Conservation (phyloP, 805 yeast genomes). For the Lipomyces japonicus region DNA sequence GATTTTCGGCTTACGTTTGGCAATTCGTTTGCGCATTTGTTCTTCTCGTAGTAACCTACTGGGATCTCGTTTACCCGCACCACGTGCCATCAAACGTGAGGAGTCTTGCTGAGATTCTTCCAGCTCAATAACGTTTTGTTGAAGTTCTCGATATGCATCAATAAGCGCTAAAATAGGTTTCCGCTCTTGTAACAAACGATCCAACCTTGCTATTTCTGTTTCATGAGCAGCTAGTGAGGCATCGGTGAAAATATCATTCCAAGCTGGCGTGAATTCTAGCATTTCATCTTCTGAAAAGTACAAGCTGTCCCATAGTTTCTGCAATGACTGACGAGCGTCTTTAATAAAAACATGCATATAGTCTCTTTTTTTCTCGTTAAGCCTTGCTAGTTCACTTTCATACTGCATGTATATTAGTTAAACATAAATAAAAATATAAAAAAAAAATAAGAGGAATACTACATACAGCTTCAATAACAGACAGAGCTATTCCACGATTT, state of each 20-base stretch:
- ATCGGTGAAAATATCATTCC: conserved; percentile 53
- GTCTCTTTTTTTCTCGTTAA: conserved; percentile 57
- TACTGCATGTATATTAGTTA: conserved; percentile 38
- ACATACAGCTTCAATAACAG: conserved; percentile 26
- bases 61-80: conserved; percentile 44
- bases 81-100: conserved; percentile 64
- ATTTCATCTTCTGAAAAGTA: conserved; percentile 55
- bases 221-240: conserved; percentile 61
- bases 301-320: conserved; percentile 58
- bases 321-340: conserved; percentile 58
- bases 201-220: conserved; percentile 51
- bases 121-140: conserved; percentile 58
- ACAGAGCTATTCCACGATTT: conserved; percentile 38
- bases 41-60: conserved; percentile 78
- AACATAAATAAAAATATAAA: background rate
- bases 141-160: conserved; percentile 51
- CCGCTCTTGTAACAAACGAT: conserved; percentile 48
- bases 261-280: conserved; percentile 45
- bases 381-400: conserved; percentile 52
- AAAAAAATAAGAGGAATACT: background rate
- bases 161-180: conserved; percentile 57
- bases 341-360: conserved; percentile 65
- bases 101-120: conserved; percentile 74
- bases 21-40: conserved; percentile 60
- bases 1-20: conserved; percentile 64